Evolutionary conservation across 495 filamentous ascomycete species (phyloP), one percentile per base, ranked within the genome.

Genomic region (Aspergillus sclerotioniger): DNA sequence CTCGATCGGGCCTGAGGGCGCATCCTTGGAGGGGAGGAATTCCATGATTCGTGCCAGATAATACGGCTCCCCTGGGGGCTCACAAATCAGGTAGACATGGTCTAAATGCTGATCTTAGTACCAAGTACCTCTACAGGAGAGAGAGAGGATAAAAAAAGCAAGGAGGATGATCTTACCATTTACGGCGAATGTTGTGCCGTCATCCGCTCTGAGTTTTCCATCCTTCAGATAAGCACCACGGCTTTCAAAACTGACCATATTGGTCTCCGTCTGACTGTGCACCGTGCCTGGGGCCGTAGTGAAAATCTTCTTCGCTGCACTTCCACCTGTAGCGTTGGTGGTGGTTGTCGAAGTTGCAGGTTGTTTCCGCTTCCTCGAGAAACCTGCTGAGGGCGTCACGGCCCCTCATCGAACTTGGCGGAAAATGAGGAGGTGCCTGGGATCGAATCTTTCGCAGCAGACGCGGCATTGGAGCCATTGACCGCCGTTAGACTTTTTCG

Each of bases 1-100:
- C 69, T 97, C 93, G 56, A 99, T 86, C 15, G 90, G 85, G 52
- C 85, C 82, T 21, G 77, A 76, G 21, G 77, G 73, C 69, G 92
- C 82, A 56, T 92, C 90, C 58, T 90, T 86, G 57, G 81, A 79
- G 58, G 95, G 90, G 53, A 96, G 76, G 66, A 97, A 97, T 71
- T 98, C 95, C 92, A 99, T 98, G 68, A 99, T 92, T 56, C 94
- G 89, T 47, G 89, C 92, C 57, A 99, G 76, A 70, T 99, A 99
- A 74, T 99, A 99, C 21, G 94, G 95, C 70, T 99, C 94, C 37
- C 94, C 94, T 3, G 94, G 94, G 15, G 94, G 94, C 73, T 99
- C 94, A 75, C 92, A 99, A 56, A 99, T 87, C 61, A 98, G 84
- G 77, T 98, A 99, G 47, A 96, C 87, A 67, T 96, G 91, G 77